phyloP scores from a whole-genome alignment of 2,329 filamentous ascomycete genomes.

The Nothophoma quercina region DNA sequence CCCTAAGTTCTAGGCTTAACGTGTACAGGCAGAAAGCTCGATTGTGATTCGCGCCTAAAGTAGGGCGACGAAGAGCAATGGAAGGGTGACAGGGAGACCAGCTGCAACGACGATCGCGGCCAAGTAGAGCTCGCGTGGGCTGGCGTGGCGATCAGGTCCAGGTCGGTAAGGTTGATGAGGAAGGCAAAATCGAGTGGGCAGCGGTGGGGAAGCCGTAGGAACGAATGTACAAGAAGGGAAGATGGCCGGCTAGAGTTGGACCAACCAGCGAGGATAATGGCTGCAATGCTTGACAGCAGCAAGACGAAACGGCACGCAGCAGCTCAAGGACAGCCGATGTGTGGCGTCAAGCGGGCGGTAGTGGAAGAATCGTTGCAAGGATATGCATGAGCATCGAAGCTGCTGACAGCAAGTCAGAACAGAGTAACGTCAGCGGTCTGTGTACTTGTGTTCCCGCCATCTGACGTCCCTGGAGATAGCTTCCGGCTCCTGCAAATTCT shows the following conservation, averaged over 20 bases:
- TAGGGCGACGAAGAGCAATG: conserved; percentile 40
- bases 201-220: conserved; percentile 42
- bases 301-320: conserved; percentile 44
- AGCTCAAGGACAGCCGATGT: conserved; percentile 46
- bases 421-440: conserved; percentile 33
- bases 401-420: conserved; percentile 42
- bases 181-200: conserved; percentile 40
- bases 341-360: conserved; percentile 46
- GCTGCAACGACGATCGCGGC: conserved; percentile 47
- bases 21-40: conserved; percentile 42
- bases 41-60: conserved; percentile 48
- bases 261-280: conserved; percentile 44
- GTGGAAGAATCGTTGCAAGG: conserved; percentile 43
- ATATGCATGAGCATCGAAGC: conserved; percentile 44
- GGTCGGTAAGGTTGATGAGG: conserved; percentile 32
- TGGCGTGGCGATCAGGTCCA: conserved; percentile 44
- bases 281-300: conserved; percentile 36
- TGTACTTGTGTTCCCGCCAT: conserved; percentile 43
- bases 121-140: conserved; percentile 46
- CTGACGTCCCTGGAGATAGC: conserved; percentile 43
- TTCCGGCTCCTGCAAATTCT: conserved; percentile 41
- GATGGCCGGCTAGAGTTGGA: conserved; percentile 43
- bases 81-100: conserved; percentile 38
- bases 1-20: conserved; percentile 43
- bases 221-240: conserved; percentile 49